Evolutionary conservation across 1,284 basidiomycete genomes (phyloP), one percentile per base, ranked within the genome.

Genomic region (Apiotrichum laibachii): DNA sequence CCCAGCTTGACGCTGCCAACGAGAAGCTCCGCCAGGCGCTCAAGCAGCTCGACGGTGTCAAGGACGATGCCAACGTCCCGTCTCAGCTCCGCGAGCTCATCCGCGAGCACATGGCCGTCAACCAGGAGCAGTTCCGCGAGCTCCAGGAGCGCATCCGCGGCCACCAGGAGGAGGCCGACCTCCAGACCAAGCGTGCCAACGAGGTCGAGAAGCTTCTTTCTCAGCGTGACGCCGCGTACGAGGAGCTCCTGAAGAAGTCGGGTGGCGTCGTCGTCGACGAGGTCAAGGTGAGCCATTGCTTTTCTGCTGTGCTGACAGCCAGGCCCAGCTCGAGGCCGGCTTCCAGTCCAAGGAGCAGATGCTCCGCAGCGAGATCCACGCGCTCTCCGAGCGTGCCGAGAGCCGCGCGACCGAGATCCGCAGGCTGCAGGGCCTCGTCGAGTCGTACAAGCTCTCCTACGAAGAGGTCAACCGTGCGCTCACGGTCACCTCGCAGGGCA

Each of bases 391-490:
- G 70, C 92, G 97, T 72, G 82, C 96, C 44, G 95, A 98, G 70
- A 81, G 90, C 72, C 89, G 88, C 73, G 82, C 82, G 53, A 89
- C 88, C 67, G 97, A 99, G 79, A 85, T 92, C 60, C 87, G 90
- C 59, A 86, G 84, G 60, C 82, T 97, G 60, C 88, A 91, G 67
- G 85, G 87, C 51, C 88, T 89, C 26, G 88, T 97, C 63, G 94
- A 99, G 72, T 90, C 88, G 72, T 84, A 98, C 70, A 94, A 95
- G 81, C 89, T 90, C 70, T 90, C 96, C 66, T 97, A 98, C 72
- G 96, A 99, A 75, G 96, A 99, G 77, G 85, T 99, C 56, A 98
- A 99, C 85, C 91, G 93, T 45, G 92, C 94, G 16, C 94, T 99
- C 72, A 92, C 92, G 52, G 90, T 94, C 56, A 95, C 95, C 31